Conservation (phyloP, 345 rosid genomes). For the Dipteronia sinensis region DNA sequence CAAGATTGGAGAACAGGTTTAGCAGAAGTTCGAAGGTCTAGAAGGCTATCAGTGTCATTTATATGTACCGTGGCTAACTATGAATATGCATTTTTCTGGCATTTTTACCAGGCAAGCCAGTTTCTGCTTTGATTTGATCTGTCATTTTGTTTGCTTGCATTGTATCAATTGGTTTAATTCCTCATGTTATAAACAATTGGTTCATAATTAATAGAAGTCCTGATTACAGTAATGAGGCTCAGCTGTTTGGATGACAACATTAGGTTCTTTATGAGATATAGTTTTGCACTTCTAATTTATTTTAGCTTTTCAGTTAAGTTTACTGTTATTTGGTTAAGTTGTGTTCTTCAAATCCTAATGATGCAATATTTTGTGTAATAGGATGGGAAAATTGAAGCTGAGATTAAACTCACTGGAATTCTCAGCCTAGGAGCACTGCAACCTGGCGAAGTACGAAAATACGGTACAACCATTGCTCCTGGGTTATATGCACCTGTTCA, state of each 20-base stretch:
- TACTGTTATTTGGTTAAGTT: slow-evolving; percentile 1
- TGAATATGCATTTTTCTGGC: slow-evolving; percentile 77
- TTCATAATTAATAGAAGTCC: slow-evolving; percentile 9
- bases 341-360: slow-evolving; percentile 4
- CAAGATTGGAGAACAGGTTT: slow-evolving; percentile 89
- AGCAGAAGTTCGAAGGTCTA: slow-evolving; percentile 77
- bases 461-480: slow-evolving; percentile 79
- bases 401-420: slow-evolving; percentile 75
- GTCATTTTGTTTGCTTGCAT: slow-evolving; percentile 10
- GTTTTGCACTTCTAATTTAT: not conserved
- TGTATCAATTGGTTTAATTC: slow-evolving; percentile 2
- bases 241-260: slow-evolving; percentile 19
- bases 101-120: slow-evolving; percentile 70
- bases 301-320: not conserved
- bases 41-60: slow-evolving; percentile 64
- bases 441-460: slow-evolving; percentile 69
- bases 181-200: not conserved
- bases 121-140: slow-evolving; percentile 3
- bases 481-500: slow-evolving; percentile 80
- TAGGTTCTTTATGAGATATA: slow-evolving; percentile 8
- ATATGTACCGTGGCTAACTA: slow-evolving; percentile 77
- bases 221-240: slow-evolving; percentile 13
- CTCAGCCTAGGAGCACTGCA: slow-evolving; percentile 77
- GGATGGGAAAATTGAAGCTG: slow-evolving; percentile 84
- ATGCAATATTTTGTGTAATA: slow-evolving; percentile 22